Evolutionary conservation across 2,329 filamentous ascomycete species (phyloP).

Genomic region (Aspergillus sp.): DNA sequence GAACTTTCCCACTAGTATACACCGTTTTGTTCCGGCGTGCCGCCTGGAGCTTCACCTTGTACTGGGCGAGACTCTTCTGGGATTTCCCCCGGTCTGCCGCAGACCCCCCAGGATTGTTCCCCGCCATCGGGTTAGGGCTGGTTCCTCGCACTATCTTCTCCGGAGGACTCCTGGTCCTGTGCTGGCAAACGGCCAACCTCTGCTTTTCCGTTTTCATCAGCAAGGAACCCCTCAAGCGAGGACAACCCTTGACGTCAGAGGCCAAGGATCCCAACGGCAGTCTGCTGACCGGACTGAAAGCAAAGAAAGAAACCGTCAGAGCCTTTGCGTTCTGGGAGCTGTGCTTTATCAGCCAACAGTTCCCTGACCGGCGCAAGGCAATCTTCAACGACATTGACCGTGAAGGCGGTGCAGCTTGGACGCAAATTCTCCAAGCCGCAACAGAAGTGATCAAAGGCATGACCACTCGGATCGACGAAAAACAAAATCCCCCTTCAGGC

Average conservation of each 20-base stretch:
- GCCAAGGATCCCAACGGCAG: slow-evolving; percentile 91
- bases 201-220: slow-evolving; percentile 79
- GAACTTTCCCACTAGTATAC: slow-evolving; percentile 60
- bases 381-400: slow-evolving; percentile 89
- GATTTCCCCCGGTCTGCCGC: slow-evolving; percentile 71
- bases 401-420: slow-evolving; percentile 75
- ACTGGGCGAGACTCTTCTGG: slow-evolving; percentile 70
- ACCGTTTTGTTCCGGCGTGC: slow-evolving; percentile 59
- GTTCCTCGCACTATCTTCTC: slow-evolving; percentile 59
- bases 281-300: slow-evolving; percentile 77
- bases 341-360: slow-evolving; percentile 72
- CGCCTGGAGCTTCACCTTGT: slow-evolving; percentile 69
- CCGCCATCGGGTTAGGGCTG: slow-evolving; percentile 58
- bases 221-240: slow-evolving; percentile 78
- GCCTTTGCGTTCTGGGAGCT: slow-evolving; percentile 92
- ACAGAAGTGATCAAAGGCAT: slow-evolving; percentile 68
- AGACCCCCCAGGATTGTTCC: slow-evolving; percentile 52
- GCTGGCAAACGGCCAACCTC: slow-evolving; percentile 76
- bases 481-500: slow-evolving; percentile 48
- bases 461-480: slow-evolving; percentile 64
- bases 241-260: slow-evolving; percentile 77
- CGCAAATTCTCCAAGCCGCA: slow-evolving; percentile 70
- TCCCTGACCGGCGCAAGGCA: slow-evolving; percentile 70
- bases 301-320: slow-evolving; percentile 75
- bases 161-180: slow-evolving; percentile 64